Conservation (phyloP, 2,329 filamentous ascomycete genomes). For the Diaporthe sp. region DNA sequence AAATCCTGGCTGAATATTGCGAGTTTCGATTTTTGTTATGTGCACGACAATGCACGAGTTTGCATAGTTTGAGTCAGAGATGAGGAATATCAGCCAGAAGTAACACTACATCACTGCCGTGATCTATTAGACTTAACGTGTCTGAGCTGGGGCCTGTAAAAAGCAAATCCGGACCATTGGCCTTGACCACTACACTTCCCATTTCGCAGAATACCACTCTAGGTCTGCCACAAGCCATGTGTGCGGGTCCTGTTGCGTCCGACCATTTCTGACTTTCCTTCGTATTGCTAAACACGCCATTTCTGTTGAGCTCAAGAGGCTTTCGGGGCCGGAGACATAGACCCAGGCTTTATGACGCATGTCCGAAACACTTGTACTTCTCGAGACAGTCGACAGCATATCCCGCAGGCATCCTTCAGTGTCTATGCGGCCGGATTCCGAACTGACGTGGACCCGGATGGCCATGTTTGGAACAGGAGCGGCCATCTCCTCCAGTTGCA, state of each 20-base stretch:
- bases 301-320: constrained; percentile 29
- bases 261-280: not conserved
- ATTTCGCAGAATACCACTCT: constrained; percentile 25
- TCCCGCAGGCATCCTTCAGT: not conserved
- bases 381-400: not conserved
- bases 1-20: not conserved
- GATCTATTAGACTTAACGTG: too few species aligned
- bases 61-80: not conserved
- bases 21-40: not conserved
- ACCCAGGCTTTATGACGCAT: constrained; percentile 29
- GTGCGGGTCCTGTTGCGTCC: not conserved
- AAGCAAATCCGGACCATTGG: not conserved
- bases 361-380: not conserved
- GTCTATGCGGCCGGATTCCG: constrained; percentile 32
- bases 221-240: constrained; percentile 2
- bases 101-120: too few species aligned
- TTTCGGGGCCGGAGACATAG: constrained; percentile 31
- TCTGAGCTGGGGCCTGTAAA: too few species aligned
- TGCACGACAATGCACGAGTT: not conserved
- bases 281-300: not conserved
- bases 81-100: not conserved
- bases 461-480: constrained; percentile 9
- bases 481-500: not conserved
- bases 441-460: constrained; percentile 30
- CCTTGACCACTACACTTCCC: not conserved